Evolutionary conservation across 1,284 basidiomycete genomes (phyloP), one percentile per base, ranked within the genome.

Genomic region (Athelia psychrophila): DNA sequence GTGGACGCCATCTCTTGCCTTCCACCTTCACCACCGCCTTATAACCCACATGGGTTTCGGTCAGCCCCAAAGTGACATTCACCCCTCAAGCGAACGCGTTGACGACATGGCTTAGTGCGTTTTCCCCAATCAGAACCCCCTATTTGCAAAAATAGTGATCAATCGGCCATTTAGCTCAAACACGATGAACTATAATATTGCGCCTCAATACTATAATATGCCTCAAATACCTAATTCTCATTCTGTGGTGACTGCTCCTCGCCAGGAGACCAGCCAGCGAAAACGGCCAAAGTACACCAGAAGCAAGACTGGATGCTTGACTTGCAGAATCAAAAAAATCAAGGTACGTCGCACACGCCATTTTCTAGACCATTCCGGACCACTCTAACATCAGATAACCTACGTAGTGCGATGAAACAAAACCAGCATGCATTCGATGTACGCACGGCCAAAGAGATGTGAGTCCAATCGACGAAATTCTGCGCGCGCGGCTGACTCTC

Each of bases 241-340:
- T 56, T 67, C 76, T 32, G 72, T 78, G 48, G 65, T 74, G 15
- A 68, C 76, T 2, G 74, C 74, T 23, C 67, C 74, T 47, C 77
- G 79, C 53, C 71, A 66, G 48, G 83, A 84, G 52, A 64, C 72
- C 20, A 64, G 76, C 19, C 80, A 83, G 60, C 79, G 88, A 55
- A 91, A 90, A 67, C 85, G 89, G 46, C 89, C 88, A 48, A 92
- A 92, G 73, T 92, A 91, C 62, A 91, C 89, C 56, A 81, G 89
- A 59, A 90, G 87, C 72, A 92, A 92, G 71, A 90, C 88, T 1
- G 89, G 89, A 19, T 92, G 89, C 63, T 69, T 92, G 63, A 92
- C 89, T 25, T 92, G 89, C 75, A 80, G 89, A 61, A 80, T 82
- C 57, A 92, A 92, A 76, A 92, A 92, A 78, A 88, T 92, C 62